Evolutionary conservation across 2,329 filamentous ascomycete species (phyloP), one percentile per base, ranked within the genome.

Genomic region (Fusarium euwallaceae): DNA sequence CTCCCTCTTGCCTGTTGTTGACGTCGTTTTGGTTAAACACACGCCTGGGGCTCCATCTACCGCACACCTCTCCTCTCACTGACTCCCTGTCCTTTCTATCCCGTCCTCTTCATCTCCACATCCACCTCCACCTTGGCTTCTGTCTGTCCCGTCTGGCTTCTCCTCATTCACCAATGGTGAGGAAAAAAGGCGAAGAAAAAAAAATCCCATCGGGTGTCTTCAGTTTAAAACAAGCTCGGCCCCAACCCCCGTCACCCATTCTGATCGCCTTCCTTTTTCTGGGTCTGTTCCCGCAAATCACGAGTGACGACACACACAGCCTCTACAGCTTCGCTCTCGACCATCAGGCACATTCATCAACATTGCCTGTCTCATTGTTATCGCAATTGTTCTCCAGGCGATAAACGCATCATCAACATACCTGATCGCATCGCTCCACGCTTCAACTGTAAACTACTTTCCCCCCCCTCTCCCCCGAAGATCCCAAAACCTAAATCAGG

Each of bases 151-250:
- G 53, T 64, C 72, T 71, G 68, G 56, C 72, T 69, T 62, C 71
- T 69, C 68, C 41, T 65, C 61, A 67, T 69, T 74, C 74, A 66
- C 61, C 55, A 32, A 58, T 55, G 53, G 39, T 51, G 34, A 39
- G 34, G 20, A 29, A 59, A 39, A 61, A 34, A 51, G 59, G 32
- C 56, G 43, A 53, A 55, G 51, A 51, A 55, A 60, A 60, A 51
- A 51, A 55, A 72, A 27, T 72, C 43, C 72, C 41, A 24, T 70
- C 45, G 45, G 59, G 61, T 60, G 68, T 22, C 67, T 63, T 75
- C 66, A 65, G 56, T 70, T 75, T 75, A 73, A 75, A 75, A 68
- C 72, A 75, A 73, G 69, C 69, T 67, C 51, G 59, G 64, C 63
- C 72, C 70, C 72, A 73, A 64, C 66, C 66, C 64, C 61, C 68